Evolutionary conservation across 352 stramenopile genomes (phyloP), one percentile per base, ranked within the genome.

Genomic region (Globisporangium spiculum): DNA sequence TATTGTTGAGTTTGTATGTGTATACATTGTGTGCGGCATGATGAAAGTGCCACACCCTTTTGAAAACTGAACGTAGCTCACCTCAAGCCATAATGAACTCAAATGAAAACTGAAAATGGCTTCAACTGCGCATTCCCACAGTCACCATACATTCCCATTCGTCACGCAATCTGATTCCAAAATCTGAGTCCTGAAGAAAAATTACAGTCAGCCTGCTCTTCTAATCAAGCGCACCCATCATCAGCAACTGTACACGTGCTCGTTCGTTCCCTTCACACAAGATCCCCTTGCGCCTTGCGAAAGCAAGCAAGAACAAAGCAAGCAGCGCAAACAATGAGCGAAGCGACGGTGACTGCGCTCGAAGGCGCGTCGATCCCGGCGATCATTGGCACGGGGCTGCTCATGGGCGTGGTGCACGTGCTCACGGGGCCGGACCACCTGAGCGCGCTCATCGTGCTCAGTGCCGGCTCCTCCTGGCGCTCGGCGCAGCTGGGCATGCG

Each of bases 401-500:
- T 84, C 18, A 65, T 88, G 16, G 78, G 80, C 30, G 44, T 88
- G 4, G 71, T 86, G 53, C 80, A 88, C 36, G 80, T 88, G 52
- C 67, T 88, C 6, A 88, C 80, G 1, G 80, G 79, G 0, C 91
- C 91, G 3, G 90, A 97, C 71, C 91, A 97, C 73, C 76, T 97
- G 24, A 91, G 83, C 36, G 90, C 90, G 22, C 75, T 97, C 12
- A 92, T 91, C 41, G 95, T 93, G 58, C 75, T 97, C 4, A 93
- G 78, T 65, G 85, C 87, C 0, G 84, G 80, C 1, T 87, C 78
- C 0, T 93, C 81, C 48, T 89, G 76, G 70, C 78, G 77, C 27
- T 89, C 87, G 27, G 96, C 92, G 61, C 79, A 83, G 34, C 73
- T 97, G 8, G 90, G 90, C 20, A 81, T 97, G 68, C 84, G 86